Percentiles rank a stretch among this genome's conserved stretches.
Evolutionary conservation across 2,329 filamentous ascomycete genomes (phyloP).

Genomic region (Pseudogymnoascus sp.): DNA sequence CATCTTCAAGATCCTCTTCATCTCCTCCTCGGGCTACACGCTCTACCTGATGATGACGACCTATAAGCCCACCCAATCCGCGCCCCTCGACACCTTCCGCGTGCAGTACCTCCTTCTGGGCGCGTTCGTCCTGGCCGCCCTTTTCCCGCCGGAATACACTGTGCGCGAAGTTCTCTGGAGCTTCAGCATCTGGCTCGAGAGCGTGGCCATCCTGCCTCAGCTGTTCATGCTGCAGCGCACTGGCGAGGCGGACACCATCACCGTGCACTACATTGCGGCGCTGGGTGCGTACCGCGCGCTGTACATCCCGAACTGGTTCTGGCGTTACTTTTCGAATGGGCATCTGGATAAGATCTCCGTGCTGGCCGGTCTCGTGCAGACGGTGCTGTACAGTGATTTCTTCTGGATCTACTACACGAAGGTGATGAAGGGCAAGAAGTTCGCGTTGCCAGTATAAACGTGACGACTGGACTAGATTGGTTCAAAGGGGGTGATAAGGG

Average conservation of each 20-base stretch:
- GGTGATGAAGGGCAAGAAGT: constrained; percentile 82
- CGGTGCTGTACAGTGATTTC: constrained; percentile 94
- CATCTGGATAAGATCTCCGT: constrained; percentile 84
- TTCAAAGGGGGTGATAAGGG: not conserved
- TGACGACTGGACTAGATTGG: not conserved
- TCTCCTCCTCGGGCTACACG: constrained; percentile 81
- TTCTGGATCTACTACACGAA: constrained; percentile 99
- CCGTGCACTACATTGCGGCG: constrained; percentile 93
- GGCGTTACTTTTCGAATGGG: constrained; percentile 71
- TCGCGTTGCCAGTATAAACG: constrained; percentile 69
- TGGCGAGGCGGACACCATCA: constrained; percentile 98
- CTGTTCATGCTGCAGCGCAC: constrained; percentile 97
- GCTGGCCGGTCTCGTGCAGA: constrained; percentile 84
- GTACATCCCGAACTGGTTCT: constrained; percentile 99
- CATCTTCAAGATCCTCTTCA: constrained; percentile 92
- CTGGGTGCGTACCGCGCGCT: constrained; percentile 84
- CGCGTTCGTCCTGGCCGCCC: constrained; percentile 66
- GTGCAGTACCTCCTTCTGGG: constrained; percentile 87
- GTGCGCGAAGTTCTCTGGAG: constrained; percentile 87
- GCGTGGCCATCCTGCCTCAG: constrained; percentile 92
- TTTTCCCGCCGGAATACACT: constrained; percentile 81
- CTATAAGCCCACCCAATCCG: constrained; percentile 95
- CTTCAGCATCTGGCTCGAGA: constrained; percentile 97
- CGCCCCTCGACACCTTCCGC: constrained; percentile 94
- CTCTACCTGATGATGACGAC: constrained; percentile 97